Conservation (phyloP, 225 moss, liverwort and hornwort species). For the Asterella californica region DNA sequence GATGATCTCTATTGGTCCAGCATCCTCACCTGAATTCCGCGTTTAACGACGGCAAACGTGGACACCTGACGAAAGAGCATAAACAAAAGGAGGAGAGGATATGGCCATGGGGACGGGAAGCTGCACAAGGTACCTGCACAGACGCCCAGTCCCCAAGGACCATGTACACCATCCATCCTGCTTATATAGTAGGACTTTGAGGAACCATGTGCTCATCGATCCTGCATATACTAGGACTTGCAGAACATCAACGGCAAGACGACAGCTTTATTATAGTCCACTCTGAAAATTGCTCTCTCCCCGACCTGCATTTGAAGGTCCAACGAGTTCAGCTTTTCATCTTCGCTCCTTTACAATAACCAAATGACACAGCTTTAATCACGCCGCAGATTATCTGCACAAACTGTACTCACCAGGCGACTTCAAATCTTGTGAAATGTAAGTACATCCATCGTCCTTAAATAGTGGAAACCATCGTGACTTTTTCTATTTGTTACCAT, state of each 20-base stretch:
- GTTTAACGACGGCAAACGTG: neutral
- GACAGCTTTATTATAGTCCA: slow-evolving; percentile 24
- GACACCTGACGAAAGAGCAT: slow-evolving; percentile 7
- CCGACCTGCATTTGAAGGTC: slow-evolving; percentile 22
- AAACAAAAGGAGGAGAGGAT: neutral
- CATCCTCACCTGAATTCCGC: slow-evolving; percentile 8
- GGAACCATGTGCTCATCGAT: slow-evolving; percentile 18
- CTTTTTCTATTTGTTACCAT: neutral
- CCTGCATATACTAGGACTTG: slow-evolving; percentile 17
- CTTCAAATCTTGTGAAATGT: neutral
- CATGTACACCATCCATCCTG: slow-evolving; percentile 8
- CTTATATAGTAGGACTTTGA: slow-evolving; percentile 12
- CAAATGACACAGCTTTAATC: neutral
- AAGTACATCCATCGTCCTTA: neutral
- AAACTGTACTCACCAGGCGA: neutral
- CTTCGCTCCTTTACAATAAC: neutral
- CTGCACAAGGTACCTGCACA: slow-evolving; percentile 8
- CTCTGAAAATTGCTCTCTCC: slow-evolving; percentile 12
- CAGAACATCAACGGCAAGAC: slow-evolving; percentile 19
- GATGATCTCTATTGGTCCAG: slow-evolving; percentile 8
- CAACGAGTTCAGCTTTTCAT: slow-evolving; percentile 1
- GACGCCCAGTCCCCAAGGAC: neutral
- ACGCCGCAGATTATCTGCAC: neutral
- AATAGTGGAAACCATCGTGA: neutral
- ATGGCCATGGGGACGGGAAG: neutral